Evolutionary conservation across 176 grass and related monocot genomes (phyloP).

Genomic region (Oryza nivara): DNA sequence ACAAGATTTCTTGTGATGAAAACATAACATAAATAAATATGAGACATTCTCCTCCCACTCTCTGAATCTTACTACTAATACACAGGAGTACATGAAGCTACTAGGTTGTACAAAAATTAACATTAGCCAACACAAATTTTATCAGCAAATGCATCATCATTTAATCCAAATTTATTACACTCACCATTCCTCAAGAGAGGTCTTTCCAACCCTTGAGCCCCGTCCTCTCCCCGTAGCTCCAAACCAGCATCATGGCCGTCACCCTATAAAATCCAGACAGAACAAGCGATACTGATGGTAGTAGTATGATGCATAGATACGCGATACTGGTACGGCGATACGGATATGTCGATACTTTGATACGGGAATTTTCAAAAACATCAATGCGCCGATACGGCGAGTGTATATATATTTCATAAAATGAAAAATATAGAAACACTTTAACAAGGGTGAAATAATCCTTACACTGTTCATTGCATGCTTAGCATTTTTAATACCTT

Average conservation of each 20-base stretch:
- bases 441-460: too few relatives aligned
- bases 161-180: slow-evolving; percentile 18
- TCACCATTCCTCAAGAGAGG: slow-evolving; percentile 95
- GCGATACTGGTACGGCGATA: too few relatives aligned
- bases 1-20: neutral
- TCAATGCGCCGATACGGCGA: too few relatives aligned
- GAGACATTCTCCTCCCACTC: neutral
- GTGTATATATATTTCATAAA: too few relatives aligned
- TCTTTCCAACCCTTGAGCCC: slow-evolving; percentile 81
- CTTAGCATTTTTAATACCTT: too few relatives aligned
- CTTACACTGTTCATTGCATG: too few relatives aligned
- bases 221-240: slow-evolving; percentile 86
- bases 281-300: neutral
- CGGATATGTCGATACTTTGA: too few relatives aligned
- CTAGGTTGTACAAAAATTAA: neutral
- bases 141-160: slow-evolving; percentile 11
- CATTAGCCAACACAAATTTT: neutral
- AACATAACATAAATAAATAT: neutral
- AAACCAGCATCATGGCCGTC: slow-evolving; percentile 84
- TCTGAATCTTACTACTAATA: neutral
- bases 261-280: slow-evolving; percentile 61
- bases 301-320: too few relatives aligned
- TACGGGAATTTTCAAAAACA: too few relatives aligned
- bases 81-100: too few relatives aligned
- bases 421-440: too few relatives aligned